Evolutionary conservation across 2,329 filamentous ascomycete genomes (phyloP).

Genomic region (Annulohypoxylon truncatum): DNA sequence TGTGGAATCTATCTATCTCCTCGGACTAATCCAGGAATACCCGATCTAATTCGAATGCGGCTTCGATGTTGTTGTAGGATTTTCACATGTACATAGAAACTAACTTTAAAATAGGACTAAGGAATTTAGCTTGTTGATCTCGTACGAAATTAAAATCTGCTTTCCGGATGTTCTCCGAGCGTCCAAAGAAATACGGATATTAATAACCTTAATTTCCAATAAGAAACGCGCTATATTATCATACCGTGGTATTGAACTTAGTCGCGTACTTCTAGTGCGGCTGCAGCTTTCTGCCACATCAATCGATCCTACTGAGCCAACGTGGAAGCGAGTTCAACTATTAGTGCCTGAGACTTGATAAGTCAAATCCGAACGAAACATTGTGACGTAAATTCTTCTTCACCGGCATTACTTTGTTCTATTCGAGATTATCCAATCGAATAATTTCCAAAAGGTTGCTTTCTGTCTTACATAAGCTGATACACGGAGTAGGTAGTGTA

Average conservation of each 20-base stretch:
- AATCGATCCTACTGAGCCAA: background rate
- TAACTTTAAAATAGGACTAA: background rate
- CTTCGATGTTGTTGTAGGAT: background rate
- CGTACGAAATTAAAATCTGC: background rate
- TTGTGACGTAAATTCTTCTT: slow-evolving; percentile 2
- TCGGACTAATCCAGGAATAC: background rate
- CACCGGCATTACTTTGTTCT: background rate
- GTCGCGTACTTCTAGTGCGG: background rate
- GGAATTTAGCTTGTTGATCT: background rate
- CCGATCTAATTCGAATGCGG: background rate
- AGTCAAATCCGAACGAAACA: background rate
- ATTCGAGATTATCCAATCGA: slow-evolving; percentile 17
- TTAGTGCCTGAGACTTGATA: background rate
- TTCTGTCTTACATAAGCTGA: background rate
- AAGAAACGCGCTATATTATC: background rate
- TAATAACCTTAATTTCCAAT: background rate
- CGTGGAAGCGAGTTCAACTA: too few species aligned
- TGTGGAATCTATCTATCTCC: too few species aligned
- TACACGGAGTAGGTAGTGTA: background rate
- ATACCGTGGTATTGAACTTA: background rate
- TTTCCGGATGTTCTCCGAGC: background rate
- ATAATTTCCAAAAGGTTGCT: background rate
- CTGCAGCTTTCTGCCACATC: background rate
- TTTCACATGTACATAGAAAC: background rate
- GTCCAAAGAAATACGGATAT: background rate